Evolutionary conservation across 371 early-diverging fungal species (phyloP).

Genomic region (Gilbertella persicaria): DNA sequence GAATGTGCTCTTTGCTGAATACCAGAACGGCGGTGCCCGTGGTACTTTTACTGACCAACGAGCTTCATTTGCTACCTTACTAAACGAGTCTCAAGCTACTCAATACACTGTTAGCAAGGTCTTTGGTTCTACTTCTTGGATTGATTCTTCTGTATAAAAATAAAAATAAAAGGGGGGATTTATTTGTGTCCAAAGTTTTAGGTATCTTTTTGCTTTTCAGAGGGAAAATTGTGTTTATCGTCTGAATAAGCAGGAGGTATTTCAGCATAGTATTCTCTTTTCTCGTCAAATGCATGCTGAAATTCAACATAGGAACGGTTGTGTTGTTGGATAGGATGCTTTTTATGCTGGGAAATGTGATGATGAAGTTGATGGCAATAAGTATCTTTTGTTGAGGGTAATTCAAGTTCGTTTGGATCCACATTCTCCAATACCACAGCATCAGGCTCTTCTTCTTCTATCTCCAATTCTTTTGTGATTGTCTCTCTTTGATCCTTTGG

Average conservation of each 20-base stretch:
- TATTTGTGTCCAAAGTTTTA: too few relatives aligned
- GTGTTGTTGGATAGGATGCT: constrained; percentile 2
- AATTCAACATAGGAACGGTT: constrained; percentile 25
- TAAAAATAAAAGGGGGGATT: too few relatives aligned
- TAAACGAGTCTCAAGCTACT: not conserved
- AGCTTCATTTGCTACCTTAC: not conserved
- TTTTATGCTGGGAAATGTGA: constrained; percentile 6
- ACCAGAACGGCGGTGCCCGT: constrained; percentile 16
- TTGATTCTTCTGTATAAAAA: constrained; percentile 1
- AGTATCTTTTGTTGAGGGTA: not conserved
- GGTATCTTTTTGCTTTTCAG: too few relatives aligned
- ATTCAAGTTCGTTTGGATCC: not conserved
- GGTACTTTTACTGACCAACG: not conserved
- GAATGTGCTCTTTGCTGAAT: constrained; percentile 21
- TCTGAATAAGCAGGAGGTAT: too few relatives aligned
- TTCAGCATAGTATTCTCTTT: constrained; percentile 6
- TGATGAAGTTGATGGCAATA: constrained; percentile 20
- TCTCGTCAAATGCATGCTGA: constrained; percentile 13
- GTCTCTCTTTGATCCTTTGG: constrained; percentile 9
- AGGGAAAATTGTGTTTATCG: too few relatives aligned
- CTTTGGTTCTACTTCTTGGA: not conserved
- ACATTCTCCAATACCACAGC: constrained; percentile 3
- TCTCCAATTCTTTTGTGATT: not conserved
- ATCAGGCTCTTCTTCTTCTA: constrained; percentile 11
- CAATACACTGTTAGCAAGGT: not conserved